phyloP scores from a whole-genome alignment of 495 filamentous ascomycete genomes.

The Neurospora sp. region DNA sequence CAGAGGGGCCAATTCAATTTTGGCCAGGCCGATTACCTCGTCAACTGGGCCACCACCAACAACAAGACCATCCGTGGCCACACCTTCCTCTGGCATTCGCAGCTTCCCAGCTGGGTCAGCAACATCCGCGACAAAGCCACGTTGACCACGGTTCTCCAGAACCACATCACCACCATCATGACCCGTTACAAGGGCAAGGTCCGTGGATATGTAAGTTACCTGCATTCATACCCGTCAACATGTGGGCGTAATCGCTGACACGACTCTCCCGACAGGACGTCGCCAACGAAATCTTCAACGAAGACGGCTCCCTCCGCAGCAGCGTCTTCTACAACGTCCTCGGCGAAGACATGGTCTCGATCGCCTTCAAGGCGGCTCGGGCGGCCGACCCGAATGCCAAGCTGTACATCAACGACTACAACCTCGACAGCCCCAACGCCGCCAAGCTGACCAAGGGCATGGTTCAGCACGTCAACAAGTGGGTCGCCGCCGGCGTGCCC shows the following conservation, averaged over 20 bases:
- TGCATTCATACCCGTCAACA: not conserved
- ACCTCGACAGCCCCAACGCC: slow-evolving; percentile 36
- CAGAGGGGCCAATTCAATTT: slow-evolving; percentile 41
- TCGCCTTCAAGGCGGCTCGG: slow-evolving; percentile 53
- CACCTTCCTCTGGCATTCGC: slow-evolving; percentile 54
- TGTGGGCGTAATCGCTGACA: not conserved
- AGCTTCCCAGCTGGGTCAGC: slow-evolving; percentile 52
- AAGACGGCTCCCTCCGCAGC: slow-evolving; percentile 45
- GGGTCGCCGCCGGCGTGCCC: slow-evolving; percentile 53
- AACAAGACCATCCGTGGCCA: slow-evolving; percentile 52
- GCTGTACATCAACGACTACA: slow-evolving; percentile 65
- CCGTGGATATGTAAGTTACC: slow-evolving; percentile 40
- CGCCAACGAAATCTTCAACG: slow-evolving; percentile 62
- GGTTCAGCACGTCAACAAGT: slow-evolving; percentile 54
- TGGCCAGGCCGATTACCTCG: slow-evolving; percentile 42
- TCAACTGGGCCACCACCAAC: slow-evolving; percentile 48
- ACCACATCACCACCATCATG: slow-evolving; percentile 48
- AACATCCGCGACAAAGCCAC: slow-evolving; percentile 38
- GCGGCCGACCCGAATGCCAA: slow-evolving; percentile 47
- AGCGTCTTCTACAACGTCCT: slow-evolving; percentile 51
- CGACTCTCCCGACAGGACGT: slow-evolving; percentile 36
- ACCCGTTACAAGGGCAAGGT: slow-evolving; percentile 53
- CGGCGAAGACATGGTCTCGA: slow-evolving; percentile 45
- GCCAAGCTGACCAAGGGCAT: slow-evolving; percentile 51
- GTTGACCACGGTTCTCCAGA: slow-evolving; percentile 46